Conservation (phyloP, 371 early-diverging fungal genomes). For the Mortierella sp. region DNA sequence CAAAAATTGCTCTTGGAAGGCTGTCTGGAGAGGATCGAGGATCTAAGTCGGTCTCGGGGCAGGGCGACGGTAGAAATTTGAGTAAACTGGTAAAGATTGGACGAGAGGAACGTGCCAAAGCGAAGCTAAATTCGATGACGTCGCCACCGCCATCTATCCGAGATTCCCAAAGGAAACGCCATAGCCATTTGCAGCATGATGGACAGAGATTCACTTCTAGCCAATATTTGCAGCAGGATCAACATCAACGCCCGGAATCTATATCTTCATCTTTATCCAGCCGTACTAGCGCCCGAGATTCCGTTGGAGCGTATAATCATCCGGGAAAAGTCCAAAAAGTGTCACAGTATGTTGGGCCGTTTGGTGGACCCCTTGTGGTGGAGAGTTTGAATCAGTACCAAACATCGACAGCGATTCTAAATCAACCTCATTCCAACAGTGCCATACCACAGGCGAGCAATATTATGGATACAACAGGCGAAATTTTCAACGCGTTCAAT, state of each 20-base stretch:
- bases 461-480: background rate
- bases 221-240: constrained; percentile 8
- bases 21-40: background rate
- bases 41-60: background rate
- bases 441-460: constrained; percentile 8
- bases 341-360: constrained; percentile 49
- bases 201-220: constrained; percentile 11
- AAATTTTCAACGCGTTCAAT: constrained; percentile 11
- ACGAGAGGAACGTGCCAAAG: constrained; percentile 49
- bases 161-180: constrained; percentile 29
- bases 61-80: constrained; percentile 14
- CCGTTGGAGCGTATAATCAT: constrained; percentile 8
- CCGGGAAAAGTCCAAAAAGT: constrained; percentile 52
- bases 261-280: constrained; percentile 12
- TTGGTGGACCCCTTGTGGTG: constrained; percentile 47
- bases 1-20: constrained; percentile 22
- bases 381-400: constrained; percentile 50
- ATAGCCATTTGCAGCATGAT: constrained; percentile 31
- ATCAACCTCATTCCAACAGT: constrained; percentile 27
- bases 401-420: constrained; percentile 42
- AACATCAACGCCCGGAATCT: constrained; percentile 14
- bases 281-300: constrained; percentile 9
- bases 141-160: constrained; percentile 16
- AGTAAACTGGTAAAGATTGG: constrained; percentile 53
- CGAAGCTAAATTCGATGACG: constrained; percentile 21